phyloP scores from a whole-genome alignment of 192 early-diverging fungal species.

The Backusella westeae region DNA sequence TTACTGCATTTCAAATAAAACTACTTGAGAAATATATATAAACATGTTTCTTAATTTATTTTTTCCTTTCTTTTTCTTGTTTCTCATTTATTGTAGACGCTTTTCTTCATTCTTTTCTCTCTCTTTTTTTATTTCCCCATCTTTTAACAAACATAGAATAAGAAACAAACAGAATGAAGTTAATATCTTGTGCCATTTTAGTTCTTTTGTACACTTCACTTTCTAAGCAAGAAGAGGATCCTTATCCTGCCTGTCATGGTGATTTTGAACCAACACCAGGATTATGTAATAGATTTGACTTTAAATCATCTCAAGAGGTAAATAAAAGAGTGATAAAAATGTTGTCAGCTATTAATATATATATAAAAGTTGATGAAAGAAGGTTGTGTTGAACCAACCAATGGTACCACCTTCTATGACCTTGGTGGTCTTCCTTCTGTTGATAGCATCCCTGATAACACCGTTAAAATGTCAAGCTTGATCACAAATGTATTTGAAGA shows the following conservation, averaged over 20 bases:
- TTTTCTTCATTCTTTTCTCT: background rate
- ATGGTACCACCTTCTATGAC: slow-evolving; percentile 25
- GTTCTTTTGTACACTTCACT: background rate
- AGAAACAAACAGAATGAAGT: background rate
- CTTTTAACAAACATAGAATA: background rate
- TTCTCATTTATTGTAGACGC: background rate
- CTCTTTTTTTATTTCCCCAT: background rate
- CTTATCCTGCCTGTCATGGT: slow-evolving; percentile 5
- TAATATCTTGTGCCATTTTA: background rate
- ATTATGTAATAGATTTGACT: slow-evolving; percentile 8
- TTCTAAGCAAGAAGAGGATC: background rate
- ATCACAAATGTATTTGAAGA: slow-evolving; percentile 37
- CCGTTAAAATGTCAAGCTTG: slow-evolving; percentile 25
- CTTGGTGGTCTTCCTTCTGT: slow-evolving; percentile 16
- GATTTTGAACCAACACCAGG: background rate
- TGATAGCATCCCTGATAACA: slow-evolving; percentile 1
- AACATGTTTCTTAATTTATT: slow-evolving; percentile 1
- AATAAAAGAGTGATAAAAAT: background rate
- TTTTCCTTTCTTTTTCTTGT: background rate
- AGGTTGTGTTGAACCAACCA: slow-evolving; percentile 5
- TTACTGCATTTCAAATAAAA: background rate
- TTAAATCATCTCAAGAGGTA: slow-evolving; percentile 1
- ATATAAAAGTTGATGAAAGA: background rate
- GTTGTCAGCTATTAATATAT: background rate
- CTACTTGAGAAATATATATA: background rate